Evolutionary conservation across 768 basidiomycete genomes (phyloP).

Genomic region (Podaxis sp.): DNA sequence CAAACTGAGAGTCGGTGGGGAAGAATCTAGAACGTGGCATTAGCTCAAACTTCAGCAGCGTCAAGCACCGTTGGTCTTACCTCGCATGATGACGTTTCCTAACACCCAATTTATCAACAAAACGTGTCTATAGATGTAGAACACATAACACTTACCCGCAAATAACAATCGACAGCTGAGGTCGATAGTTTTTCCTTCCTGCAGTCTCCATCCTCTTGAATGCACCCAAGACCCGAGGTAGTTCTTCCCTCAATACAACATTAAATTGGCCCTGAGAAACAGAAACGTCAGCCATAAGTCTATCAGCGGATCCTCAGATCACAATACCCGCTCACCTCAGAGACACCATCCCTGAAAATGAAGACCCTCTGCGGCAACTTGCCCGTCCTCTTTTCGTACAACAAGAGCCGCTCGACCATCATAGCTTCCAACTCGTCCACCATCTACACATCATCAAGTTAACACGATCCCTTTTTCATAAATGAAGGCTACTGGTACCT

Average conservation of each 20-base stretch:
- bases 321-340: conserved; percentile 47
- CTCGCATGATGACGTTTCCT: conserved; percentile 68
- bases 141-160: conserved; percentile 50
- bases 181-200: conserved; percentile 49
- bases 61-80: conserved; percentile 20
- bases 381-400: conserved; percentile 56
- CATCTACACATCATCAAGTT: conserved; percentile 51
- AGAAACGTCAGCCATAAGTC: conserved; percentile 5
- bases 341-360: conserved; percentile 81
- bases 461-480: background rate
- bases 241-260: conserved; percentile 56
- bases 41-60: conserved; percentile 19
- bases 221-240: conserved; percentile 60
- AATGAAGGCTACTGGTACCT: conserved; percentile 27
- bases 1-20: conserved; percentile 47
- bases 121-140: background rate
- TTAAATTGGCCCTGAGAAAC: conserved; percentile 69
- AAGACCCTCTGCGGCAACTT: conserved; percentile 65
- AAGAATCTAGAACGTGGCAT: conserved; percentile 43
- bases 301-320: too few relatives aligned
- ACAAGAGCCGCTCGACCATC: conserved; percentile 67
- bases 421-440: conserved; percentile 62
- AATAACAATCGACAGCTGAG: conserved; percentile 68
- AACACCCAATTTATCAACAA: background rate
- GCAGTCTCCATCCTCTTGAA: conserved; percentile 52